phyloP scores from a whole-genome alignment of 2,329 filamentous ascomycete genomes.

The Aspergillaceae sp. region DNA sequence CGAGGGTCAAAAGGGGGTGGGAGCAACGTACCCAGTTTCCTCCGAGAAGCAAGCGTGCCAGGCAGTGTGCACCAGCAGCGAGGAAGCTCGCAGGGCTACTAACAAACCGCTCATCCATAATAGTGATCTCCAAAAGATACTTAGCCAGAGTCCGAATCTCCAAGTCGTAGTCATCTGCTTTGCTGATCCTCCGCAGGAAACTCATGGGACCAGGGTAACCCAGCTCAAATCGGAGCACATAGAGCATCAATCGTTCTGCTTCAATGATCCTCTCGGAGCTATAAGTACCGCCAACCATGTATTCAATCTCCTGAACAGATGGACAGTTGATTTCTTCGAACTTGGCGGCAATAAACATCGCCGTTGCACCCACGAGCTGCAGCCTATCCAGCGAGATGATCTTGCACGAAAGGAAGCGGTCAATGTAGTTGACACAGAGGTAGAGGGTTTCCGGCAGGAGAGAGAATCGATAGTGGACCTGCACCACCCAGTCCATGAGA shows the following conservation, averaged over 20 bases:
- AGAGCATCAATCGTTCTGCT: conserved; percentile 96
- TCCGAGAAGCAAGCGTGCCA: conserved; percentile 78
- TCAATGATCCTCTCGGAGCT: conserved; percentile 86
- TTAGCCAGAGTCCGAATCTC: conserved; percentile 93
- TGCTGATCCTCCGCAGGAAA: conserved; percentile 92
- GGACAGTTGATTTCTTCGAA: conserved; percentile 99
- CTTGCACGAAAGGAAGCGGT: conserved; percentile 90
- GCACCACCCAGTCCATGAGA: conserved; percentile 95
- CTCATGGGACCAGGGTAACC: conserved; percentile 99
- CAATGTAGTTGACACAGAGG: conserved; percentile 91
- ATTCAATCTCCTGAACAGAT: conserved; percentile 88
- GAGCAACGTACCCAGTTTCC: conserved; percentile 73
- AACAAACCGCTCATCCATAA: conserved; percentile 98
- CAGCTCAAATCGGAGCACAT: conserved; percentile 88
- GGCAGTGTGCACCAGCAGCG: conserved; percentile 83
- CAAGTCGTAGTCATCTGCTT: conserved; percentile 93
- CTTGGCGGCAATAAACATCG: conserved; percentile 91
- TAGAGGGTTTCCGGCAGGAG: conserved; percentile 92
- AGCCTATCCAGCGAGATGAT: conserved; percentile 91
- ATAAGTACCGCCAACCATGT: conserved; percentile 95
- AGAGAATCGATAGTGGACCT: conserved; percentile 86
- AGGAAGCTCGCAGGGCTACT: conserved; percentile 82
- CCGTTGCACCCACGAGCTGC: conserved; percentile 91
- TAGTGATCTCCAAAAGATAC: conserved; percentile 91
- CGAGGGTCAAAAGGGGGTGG: background rate